phyloP scores from a whole-genome alignment of 2,329 filamentous ascomycete genomes.

The Colletotrichum navitas region DNA sequence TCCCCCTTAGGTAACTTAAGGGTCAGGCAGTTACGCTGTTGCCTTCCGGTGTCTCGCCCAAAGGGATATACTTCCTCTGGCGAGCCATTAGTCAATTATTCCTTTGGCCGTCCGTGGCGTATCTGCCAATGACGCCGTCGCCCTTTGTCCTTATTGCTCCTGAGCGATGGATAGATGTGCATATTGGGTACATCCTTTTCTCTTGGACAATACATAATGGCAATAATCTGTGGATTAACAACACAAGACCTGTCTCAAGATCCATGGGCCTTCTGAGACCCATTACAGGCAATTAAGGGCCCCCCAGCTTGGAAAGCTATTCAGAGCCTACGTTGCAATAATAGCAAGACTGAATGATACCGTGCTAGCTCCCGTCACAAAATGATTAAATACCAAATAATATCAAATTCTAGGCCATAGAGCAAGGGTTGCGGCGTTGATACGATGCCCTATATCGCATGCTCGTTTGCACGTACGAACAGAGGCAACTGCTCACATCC shows the following conservation, averaged over 20 bases:
- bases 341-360: background rate
- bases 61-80: background rate
- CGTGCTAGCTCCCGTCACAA: background rate
- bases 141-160: background rate
- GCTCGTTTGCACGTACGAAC: background rate
- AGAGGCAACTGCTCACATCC: background rate
- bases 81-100: background rate
- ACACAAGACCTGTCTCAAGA: constrained; percentile 5
- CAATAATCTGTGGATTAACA: too few relatives aligned
- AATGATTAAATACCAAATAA: background rate
- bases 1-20: background rate
- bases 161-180: background rate
- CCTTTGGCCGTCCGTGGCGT: background rate
- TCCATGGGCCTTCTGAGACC: background rate
- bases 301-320: background rate
- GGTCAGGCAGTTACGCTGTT: background rate
- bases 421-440: background rate
- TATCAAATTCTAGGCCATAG: background rate
- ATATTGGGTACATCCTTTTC: background rate
- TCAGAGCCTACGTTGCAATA: background rate
- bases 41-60: background rate
- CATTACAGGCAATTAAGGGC: background rate
- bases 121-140: background rate
- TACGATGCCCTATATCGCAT: background rate
- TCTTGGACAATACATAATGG: background rate